These are phyloP conservation scores for Trametes elegans DNA, from an alignment of 768 basidiomycete genomes.

Conservation along the genomic window DNA sequence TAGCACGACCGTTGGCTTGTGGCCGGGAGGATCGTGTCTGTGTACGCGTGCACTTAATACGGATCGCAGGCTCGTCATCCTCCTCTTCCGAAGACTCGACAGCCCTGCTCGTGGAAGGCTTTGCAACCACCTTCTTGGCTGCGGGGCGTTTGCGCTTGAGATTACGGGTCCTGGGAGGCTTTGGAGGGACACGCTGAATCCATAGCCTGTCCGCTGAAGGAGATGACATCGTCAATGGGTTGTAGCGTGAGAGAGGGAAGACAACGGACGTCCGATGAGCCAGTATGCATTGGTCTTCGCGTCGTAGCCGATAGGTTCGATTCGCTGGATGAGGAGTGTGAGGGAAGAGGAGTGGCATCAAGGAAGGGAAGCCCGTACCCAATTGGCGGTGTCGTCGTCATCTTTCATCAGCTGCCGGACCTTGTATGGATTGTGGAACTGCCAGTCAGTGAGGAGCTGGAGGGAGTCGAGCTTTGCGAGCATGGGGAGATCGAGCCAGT, in stretches of 20 bases:
- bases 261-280: conserved; percentile 70
- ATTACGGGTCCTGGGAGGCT: conserved; percentile 33
- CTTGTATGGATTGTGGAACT: conserved; percentile 75
- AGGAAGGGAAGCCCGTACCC: conserved; percentile 49
- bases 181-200: conserved; percentile 74
- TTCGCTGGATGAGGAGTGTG: conserved; percentile 48
- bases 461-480: conserved; percentile 72
- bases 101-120: conserved; percentile 22
- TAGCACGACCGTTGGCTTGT: conserved; percentile 5
- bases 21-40: conserved; percentile 3
- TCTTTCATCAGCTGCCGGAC: conserved; percentile 71
- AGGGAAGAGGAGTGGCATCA: neutral
- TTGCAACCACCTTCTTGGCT: conserved; percentile 23
- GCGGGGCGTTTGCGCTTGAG: conserved; percentile 41
- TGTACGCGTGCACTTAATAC: conserved; percentile 26
- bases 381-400: conserved; percentile 74
- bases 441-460: conserved; percentile 78
- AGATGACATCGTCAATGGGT: too few species aligned
- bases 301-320: conserved; percentile 85
- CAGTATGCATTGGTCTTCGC: conserved; percentile 77
- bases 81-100: conserved; percentile 8
- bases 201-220: conserved; percentile 75
- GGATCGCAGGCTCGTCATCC: conserved; percentile 26
- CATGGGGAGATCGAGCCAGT: conserved; percentile 75
- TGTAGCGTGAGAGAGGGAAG: neutral